These are phyloP conservation scores for Exophiala viscosa DNA, from an alignment of 2,329 filamentous ascomycete genomes.

Conservation along the genomic window DNA sequence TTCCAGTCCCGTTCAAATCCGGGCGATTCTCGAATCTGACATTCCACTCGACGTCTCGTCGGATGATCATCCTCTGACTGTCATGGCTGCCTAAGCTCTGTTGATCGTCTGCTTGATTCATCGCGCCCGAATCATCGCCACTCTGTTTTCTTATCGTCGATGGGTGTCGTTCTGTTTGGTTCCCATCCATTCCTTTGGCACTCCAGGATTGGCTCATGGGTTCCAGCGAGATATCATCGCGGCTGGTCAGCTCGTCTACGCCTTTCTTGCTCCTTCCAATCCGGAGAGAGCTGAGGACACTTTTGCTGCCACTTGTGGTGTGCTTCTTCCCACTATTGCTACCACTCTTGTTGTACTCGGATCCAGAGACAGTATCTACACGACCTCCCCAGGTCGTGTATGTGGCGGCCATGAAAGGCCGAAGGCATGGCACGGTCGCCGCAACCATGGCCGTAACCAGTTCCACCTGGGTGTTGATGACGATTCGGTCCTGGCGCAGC, in stretches of 20 bases:
- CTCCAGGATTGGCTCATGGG: neutral
- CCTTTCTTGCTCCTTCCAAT: neutral
- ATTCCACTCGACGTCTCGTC: neutral
- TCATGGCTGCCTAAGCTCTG: slow-evolving; percentile 1
- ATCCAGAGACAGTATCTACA: slow-evolving; percentile 27
- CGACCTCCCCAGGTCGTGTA: slow-evolving; percentile 17
- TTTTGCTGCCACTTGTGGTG: neutral
- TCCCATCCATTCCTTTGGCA: neutral
- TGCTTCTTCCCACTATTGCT: neutral
- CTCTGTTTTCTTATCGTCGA: neutral
- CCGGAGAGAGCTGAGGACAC: neutral
- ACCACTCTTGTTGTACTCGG: slow-evolving; percentile 1
- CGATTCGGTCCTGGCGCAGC: neutral
- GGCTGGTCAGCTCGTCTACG: neutral
- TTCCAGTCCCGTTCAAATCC: neutral
- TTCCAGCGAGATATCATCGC: neutral
- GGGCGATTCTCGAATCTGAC: neutral
- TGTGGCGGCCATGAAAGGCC: slow-evolving; percentile 4
- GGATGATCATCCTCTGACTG: slow-evolving; percentile 3
- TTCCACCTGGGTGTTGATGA: neutral
- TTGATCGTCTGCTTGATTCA: neutral
- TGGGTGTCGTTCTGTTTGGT: neutral
- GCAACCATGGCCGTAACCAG: neutral
- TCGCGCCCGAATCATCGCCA: neutral
- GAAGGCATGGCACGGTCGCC: slow-evolving; percentile 1